Evolutionary conservation across 2,329 filamentous ascomycete genomes (phyloP).

Genomic region (Colletotrichum sojae): DNA sequence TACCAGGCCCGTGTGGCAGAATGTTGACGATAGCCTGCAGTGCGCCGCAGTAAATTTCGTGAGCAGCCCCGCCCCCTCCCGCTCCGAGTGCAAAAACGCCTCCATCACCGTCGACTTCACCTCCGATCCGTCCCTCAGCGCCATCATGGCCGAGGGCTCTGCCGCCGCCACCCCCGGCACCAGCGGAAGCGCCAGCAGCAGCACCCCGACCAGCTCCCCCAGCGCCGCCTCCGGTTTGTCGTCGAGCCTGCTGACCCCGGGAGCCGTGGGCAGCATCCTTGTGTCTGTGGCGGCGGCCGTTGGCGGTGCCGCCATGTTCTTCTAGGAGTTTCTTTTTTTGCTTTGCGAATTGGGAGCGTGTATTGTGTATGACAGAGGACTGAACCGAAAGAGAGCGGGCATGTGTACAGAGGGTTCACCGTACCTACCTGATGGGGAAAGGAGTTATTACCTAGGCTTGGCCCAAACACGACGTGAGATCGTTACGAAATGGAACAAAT

Average conservation of each 20-base stretch:
- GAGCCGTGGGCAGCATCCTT: neutral
- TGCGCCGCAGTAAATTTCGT: slow-evolving; percentile 71
- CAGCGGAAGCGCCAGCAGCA: neutral
- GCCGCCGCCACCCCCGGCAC: slow-evolving; percentile 10
- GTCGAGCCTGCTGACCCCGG: slow-evolving; percentile 9
- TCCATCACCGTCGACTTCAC: slow-evolving; percentile 46
- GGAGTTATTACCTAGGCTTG: too few relatives aligned
- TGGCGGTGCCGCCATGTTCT: slow-evolving; percentile 37
- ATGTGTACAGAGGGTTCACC: too few relatives aligned
- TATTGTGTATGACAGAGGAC: too few relatives aligned
- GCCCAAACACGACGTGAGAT: neutral
- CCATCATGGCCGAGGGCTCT: slow-evolving; percentile 48
- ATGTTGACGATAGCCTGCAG: slow-evolving; percentile 54
- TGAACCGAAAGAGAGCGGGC: too few relatives aligned
- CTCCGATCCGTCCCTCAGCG: slow-evolving; percentile 52
- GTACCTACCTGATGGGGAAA: too few relatives aligned
- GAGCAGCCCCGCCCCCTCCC: slow-evolving; percentile 51
- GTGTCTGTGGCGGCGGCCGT: slow-evolving; percentile 33
- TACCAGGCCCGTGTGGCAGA: neutral
- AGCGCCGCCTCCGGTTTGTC: slow-evolving; percentile 15
- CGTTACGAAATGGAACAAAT: neutral
- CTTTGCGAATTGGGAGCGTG: too few relatives aligned
- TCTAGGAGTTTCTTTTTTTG: slow-evolving; percentile 1
- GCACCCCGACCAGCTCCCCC: slow-evolving; percentile 11
- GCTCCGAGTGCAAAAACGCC: slow-evolving; percentile 54